Evolutionary conservation across 2,329 filamentous ascomycete genomes (phyloP).

Genomic region (Westerdykella ornata): DNA sequence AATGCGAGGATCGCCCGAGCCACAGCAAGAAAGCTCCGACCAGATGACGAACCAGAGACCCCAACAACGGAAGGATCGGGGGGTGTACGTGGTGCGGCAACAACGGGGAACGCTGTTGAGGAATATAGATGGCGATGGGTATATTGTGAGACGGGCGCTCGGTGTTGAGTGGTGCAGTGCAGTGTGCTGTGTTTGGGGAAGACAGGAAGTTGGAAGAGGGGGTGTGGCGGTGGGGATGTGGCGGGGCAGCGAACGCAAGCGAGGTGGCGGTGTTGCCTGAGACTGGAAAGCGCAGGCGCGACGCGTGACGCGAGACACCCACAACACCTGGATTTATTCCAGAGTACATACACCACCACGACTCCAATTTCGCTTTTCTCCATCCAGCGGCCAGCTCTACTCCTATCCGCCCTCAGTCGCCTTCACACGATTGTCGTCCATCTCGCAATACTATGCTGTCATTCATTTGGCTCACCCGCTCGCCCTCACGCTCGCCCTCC

Average conservation of each 20-base stretch:
- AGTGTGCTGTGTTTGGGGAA: too few species aligned
- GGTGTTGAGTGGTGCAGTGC: neutral
- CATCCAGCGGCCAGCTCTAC: slow-evolving; percentile 2
- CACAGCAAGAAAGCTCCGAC: slow-evolving; percentile 31
- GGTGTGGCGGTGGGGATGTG: slow-evolving; percentile 5
- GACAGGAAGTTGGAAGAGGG: slow-evolving; percentile 1
- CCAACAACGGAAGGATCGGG: slow-evolving; percentile 20
- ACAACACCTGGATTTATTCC: too few species aligned
- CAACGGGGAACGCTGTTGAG: too few species aligned
- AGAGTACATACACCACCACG: neutral
- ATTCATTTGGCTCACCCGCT: slow-evolving; percentile 6
- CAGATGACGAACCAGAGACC: slow-evolving; percentile 28
- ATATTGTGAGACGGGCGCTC: slow-evolving; percentile 13
- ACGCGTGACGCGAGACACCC: too few species aligned
- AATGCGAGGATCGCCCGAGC: slow-evolving; percentile 30
- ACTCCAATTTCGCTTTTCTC: neutral
- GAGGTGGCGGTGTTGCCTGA: slow-evolving; percentile 2
- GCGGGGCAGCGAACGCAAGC: slow-evolving; percentile 1
- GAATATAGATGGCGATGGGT: slow-evolving; percentile 5
- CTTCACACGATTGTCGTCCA: neutral
- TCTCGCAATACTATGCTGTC: too few species aligned
- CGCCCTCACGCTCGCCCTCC: slow-evolving; percentile 16
- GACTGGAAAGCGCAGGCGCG: too few species aligned
- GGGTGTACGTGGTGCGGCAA: slow-evolving; percentile 1
- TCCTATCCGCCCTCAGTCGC: slow-evolving; percentile 5